Conservation (phyloP, 2,329 filamentous ascomycete species). For the Colletotrichum limetticola region DNA sequence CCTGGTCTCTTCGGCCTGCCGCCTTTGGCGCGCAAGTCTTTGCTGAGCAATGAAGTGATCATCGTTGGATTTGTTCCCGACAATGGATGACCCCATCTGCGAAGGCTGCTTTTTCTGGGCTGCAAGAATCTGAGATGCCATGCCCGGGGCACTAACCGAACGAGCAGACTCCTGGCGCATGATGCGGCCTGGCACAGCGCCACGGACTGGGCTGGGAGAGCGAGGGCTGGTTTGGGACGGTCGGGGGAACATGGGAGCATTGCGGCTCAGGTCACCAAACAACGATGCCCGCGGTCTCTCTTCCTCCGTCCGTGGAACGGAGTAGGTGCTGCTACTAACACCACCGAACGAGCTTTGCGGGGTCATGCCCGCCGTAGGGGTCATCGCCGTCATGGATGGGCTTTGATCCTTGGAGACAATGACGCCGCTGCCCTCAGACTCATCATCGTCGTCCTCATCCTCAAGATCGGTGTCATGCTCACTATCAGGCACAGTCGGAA, state of each 20-base stretch:
- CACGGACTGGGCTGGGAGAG: conserved; percentile 77
- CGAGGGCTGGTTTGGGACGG: conserved; percentile 69
- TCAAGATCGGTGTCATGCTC: conserved; percentile 42
- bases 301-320: conserved; percentile 58
- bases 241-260: conserved; percentile 65
- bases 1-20: conserved; percentile 66
- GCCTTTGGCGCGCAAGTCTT: conserved; percentile 62
- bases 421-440: conserved; percentile 69
- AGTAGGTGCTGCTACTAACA: conserved; percentile 56
- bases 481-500: conserved; percentile 33
- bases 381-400: conserved; percentile 56
- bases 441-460: conserved; percentile 60
- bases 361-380: conserved; percentile 62
- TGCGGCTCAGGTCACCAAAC: conserved; percentile 65
- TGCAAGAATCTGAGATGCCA: conserved; percentile 65
- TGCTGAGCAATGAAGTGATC: conserved; percentile 63
- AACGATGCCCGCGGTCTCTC: conserved; percentile 54
- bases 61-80: conserved; percentile 51
- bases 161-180: conserved; percentile 61
- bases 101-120: conserved; percentile 49
- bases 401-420: conserved; percentile 74
- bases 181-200: conserved; percentile 63
- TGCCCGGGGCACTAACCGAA: conserved; percentile 70
- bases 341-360: conserved; percentile 70
- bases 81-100: conserved; percentile 51